Conservation (phyloP, 306 rosid genomes). For the Malus domestica region DNA sequence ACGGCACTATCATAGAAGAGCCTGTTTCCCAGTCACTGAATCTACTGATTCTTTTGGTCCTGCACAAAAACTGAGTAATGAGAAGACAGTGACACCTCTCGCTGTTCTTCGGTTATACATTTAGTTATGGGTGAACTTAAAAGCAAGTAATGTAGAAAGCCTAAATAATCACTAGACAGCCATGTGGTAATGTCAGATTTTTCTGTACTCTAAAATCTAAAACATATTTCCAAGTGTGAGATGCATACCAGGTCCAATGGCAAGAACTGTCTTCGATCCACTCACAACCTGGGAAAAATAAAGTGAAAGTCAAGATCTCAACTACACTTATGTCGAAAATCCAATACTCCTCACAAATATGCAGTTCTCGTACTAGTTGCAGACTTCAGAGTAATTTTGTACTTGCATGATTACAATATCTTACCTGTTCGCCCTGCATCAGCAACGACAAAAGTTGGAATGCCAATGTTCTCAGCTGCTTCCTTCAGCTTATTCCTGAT, state of each 20-base stretch:
- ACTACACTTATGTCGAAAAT: background rate
- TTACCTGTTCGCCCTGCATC: conserved; percentile 98
- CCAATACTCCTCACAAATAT: background rate
- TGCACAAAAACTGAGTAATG: conserved; percentile 23
- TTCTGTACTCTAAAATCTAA: background rate
- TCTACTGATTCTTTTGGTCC: conserved; percentile 64
- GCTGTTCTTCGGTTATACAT: background rate
- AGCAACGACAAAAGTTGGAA: conserved; percentile 86
- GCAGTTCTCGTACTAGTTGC: background rate
- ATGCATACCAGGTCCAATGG: conserved; percentile 78
- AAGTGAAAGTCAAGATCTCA: background rate
- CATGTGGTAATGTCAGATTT: background rate
- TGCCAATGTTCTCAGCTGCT: conserved; percentile 66
- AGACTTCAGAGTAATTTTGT: background rate
- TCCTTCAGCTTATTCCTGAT: conserved; percentile 82
- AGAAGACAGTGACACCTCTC: background rate
- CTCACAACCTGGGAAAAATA: conserved; percentile 51
- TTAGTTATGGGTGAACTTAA: background rate
- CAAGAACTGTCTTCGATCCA: conserved; percentile 89
- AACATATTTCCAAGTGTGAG: background rate
- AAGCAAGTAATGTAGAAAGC: background rate
- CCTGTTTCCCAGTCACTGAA: conserved; percentile 64
- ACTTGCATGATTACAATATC: background rate
- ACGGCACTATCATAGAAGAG: conserved; percentile 46
- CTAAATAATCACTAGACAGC: background rate